Base-by-base conservation (phyloP, 1,284 basidiomycete genomes). In the Ustilago crameri region DNA sequence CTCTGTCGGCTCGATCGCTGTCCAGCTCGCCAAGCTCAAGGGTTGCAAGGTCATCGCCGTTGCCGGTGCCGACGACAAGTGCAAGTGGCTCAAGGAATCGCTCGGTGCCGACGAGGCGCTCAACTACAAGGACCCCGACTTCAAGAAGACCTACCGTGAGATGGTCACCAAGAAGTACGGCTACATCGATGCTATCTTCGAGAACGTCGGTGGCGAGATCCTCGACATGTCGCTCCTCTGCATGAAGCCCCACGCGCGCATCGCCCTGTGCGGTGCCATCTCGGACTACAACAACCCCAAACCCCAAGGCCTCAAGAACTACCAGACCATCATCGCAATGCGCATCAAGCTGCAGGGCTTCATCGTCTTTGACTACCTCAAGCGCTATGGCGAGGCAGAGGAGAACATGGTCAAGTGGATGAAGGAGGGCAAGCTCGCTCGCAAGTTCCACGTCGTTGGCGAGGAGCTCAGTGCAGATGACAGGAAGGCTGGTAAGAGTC, bases 331-430 rank as follows among this genome's bases (percentile, higher is more conserved):
- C 54, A 93, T 95, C 78, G 83, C 87, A 0, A 90, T 91, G 83
- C 87, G 92, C 42, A 91, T 90, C 17, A 90, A 86, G 41, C 88
- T 95, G 2, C 85, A 91, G 83, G 93, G 93, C 8, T 95, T 95
- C 85, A 66, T 72, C 51, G 63, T 70, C 23, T 68, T 76, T 18
- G 66, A 70, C 40, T 75, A 73, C 51, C 32, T 24, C 26, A 56
- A 63, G 42, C 41, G 69, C 12, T 74, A 71, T 54, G 30, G 23
- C 8, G 64, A 74, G 57, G 70, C 75, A 9, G 55, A 60, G 37
- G 78, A 83, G 9, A 86, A 87, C 44, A 81, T 91, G 38, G 86
- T 87, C 0, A 79, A 84, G 30, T 85, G 87, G 65, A 79, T 90
- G 44, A 86, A 86, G 4, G 84, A 85, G 53, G 92, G 93, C n/a